phyloP scores from a whole-genome alignment of 768 basidiomycete genomes.

The Leccinum boreale region DNA sequence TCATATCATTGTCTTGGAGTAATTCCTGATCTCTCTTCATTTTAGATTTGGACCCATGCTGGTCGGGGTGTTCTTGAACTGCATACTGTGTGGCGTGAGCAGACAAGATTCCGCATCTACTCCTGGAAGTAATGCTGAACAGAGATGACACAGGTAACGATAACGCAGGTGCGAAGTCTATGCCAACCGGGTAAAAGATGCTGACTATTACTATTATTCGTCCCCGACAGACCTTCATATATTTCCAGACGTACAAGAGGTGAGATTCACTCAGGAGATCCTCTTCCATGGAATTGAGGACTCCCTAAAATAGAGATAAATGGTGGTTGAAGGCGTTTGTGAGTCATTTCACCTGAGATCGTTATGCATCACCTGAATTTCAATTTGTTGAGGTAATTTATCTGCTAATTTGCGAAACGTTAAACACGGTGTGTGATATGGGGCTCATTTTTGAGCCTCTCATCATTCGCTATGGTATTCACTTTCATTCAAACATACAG shows the following conservation, averaged over 20 bases:
- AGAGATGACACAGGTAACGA: background rate
- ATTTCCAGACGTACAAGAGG: constrained; percentile 43
- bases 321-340: constrained; percentile 47
- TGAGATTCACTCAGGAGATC: constrained; percentile 9
- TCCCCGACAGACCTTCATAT: constrained; percentile 39
- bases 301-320: constrained; percentile 32
- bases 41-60: constrained; percentile 31
- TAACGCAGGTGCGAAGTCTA: constrained; percentile 9
- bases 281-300: background rate
- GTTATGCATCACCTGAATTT: background rate
- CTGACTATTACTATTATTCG: background rate
- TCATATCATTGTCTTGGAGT: background rate
- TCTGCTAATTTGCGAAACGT: constrained; percentile 47
- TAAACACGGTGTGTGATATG: constrained; percentile 44
- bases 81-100: constrained; percentile 16
- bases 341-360: constrained; percentile 9
- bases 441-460: constrained; percentile 47
- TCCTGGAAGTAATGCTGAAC: background rate
- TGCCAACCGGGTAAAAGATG: background rate
- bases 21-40: constrained; percentile 35
- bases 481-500: background rate
- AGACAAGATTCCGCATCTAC: background rate
- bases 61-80: constrained; percentile 11
- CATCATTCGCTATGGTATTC: constrained; percentile 44
- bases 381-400: constrained; percentile 33